Evolutionary conservation across 1,139 yeast genomes (phyloP).

Genomic region (Taphrina pruni): DNA sequence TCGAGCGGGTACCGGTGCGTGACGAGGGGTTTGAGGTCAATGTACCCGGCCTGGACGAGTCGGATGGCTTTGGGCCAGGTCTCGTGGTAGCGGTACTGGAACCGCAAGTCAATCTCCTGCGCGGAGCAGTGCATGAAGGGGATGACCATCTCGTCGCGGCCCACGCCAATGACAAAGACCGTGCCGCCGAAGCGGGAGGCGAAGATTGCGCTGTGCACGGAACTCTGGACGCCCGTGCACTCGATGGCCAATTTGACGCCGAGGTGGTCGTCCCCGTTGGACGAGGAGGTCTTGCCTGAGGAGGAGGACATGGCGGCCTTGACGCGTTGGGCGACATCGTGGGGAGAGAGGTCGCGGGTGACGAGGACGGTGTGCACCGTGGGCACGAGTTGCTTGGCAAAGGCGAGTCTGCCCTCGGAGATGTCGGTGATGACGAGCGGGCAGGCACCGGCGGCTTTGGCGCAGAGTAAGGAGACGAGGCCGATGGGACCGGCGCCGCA

Average conservation of each 20-base stretch:
- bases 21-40: constrained; percentile 62
- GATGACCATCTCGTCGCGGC: constrained; percentile 64
- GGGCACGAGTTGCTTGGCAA: constrained; percentile 65
- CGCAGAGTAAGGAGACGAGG: constrained; percentile 75
- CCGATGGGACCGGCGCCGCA: constrained; percentile 98
- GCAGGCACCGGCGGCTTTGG: constrained; percentile 81
- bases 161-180: constrained; percentile 73
- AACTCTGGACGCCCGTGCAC: constrained; percentile 70
- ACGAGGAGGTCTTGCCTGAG: too few relatives aligned
- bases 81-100: constrained; percentile 80
- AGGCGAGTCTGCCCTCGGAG: constrained; percentile 62
- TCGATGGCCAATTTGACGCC: constrained; percentile 68
- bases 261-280: constrained; percentile 53
- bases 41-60: constrained; percentile 63
- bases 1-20: constrained; percentile 70
- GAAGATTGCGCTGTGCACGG: constrained; percentile 64
- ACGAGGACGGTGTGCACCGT: constrained; percentile 66
- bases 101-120: constrained; percentile 71
- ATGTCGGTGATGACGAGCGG: constrained; percentile 70
- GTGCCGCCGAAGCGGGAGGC: constrained; percentile 64
- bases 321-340: constrained; percentile 52
- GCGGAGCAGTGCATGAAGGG: constrained; percentile 72
- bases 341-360: constrained; percentile 51
- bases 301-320: constrained; percentile 49
- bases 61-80: constrained; percentile 75